Conservation (phyloP, 768 basidiomycete genomes). For the Boletales sp. region DNA sequence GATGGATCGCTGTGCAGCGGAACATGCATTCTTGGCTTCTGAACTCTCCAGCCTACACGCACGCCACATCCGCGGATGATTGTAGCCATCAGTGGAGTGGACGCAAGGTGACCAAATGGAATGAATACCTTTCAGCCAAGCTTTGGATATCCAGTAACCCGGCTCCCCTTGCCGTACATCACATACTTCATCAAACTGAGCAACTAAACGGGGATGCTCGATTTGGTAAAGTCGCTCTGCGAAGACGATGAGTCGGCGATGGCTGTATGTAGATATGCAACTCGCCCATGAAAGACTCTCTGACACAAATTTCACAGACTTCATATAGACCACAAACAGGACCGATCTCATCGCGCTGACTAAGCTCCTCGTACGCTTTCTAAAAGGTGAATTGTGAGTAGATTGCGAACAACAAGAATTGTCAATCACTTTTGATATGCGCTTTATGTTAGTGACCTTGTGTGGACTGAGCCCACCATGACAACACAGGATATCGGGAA, state of each 20-base stretch:
- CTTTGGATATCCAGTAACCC: constrained; percentile 73
- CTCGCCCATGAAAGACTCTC: constrained; percentile 54
- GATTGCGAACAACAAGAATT: not conserved
- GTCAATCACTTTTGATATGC: constrained; percentile 50
- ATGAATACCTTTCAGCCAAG: constrained; percentile 67
- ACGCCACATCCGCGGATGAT: constrained; percentile 6
- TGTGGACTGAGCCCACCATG: constrained; percentile 63
- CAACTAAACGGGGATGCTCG: constrained; percentile 61
- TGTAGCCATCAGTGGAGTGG: constrained; percentile 9
- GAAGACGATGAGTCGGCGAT: not conserved
- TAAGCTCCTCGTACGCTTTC: constrained; percentile 25
- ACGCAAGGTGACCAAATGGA: constrained; percentile 7
- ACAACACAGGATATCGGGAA: constrained; percentile 53
- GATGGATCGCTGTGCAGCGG: constrained; percentile 55
- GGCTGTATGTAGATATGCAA: not conserved
- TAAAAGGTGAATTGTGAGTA: not conserved
- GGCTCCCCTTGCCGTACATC: constrained; percentile 38
- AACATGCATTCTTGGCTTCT: constrained; percentile 76
- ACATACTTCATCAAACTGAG: constrained; percentile 53
- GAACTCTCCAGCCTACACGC: constrained; percentile 64
- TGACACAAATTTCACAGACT: constrained; percentile 61
- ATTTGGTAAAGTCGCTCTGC: constrained; percentile 67
- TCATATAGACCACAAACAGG: constrained; percentile 48
- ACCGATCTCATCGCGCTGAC: constrained; percentile 42
- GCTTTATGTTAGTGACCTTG: constrained; percentile 63